These are phyloP conservation scores for Noccaea bulbosa DNA, from an alignment of 345 rosid species.

Conservation along the genomic window DNA sequence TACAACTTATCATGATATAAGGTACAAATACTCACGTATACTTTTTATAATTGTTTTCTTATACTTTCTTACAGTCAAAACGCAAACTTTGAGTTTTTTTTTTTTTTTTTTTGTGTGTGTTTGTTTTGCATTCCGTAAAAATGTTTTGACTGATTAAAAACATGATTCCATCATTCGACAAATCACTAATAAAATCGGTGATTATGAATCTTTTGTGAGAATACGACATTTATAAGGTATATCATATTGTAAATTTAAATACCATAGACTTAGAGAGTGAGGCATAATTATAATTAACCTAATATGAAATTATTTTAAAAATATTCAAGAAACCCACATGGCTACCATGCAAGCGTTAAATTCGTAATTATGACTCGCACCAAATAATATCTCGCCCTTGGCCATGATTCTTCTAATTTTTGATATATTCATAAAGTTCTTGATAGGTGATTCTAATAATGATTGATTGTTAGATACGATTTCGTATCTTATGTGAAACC, in stretches of 20 bases:
- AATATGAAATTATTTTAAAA: conserved; percentile 3
- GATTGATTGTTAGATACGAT: conserved; percentile 22
- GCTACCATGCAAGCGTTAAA: conserved; percentile 41
- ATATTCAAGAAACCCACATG: conserved; percentile 38
- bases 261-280: conserved; percentile 36
- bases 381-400: conserved; percentile 27
- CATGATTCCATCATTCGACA: no score
- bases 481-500: conserved; percentile 10
- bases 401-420: neutral
- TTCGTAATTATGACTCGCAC: conserved; percentile 40
- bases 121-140: no score
- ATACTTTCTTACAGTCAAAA: no score
- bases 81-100: no score
- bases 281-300: conserved; percentile 33
- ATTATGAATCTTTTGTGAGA: conserved; percentile 10
- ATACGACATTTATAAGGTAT: conserved; percentile 10
- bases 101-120: no score
- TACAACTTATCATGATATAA: no score
- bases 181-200: neutral
- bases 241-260: conserved; percentile 19
- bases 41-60: no score
- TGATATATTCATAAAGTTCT: neutral
- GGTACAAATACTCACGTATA: no score
- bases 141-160: no score
- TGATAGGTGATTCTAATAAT: conserved; percentile 18